Conservation (phyloP, 2,329 filamentous ascomycete genomes). For the Microdochium bolleyi region DNA sequence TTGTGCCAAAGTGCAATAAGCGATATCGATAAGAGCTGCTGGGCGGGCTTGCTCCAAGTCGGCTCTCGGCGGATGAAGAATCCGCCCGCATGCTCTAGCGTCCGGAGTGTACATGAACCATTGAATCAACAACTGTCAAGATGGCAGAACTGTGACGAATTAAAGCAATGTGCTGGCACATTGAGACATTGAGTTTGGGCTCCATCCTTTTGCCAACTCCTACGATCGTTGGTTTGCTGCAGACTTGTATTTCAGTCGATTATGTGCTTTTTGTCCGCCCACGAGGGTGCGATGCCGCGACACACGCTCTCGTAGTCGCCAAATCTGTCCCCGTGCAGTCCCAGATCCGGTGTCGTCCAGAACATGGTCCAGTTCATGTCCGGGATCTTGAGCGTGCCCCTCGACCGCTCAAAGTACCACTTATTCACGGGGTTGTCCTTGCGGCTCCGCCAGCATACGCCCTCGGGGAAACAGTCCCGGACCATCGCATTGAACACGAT, state of each 20-base stretch:
- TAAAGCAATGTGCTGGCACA: not conserved
- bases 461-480: slow-evolving; percentile 74
- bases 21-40: not conserved
- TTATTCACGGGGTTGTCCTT: slow-evolving; percentile 95
- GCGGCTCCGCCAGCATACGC: slow-evolving; percentile 87
- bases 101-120: too few species aligned
- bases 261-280: slow-evolving; percentile 51
- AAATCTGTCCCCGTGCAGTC: slow-evolving; percentile 46
- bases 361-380: slow-evolving; percentile 97
- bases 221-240: too few species aligned
- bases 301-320: slow-evolving; percentile 71
- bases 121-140: too few species aligned
- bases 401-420: slow-evolving; percentile 94
- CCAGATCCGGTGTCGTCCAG: slow-evolving; percentile 73
- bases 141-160: too few species aligned
- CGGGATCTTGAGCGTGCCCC: slow-evolving; percentile 73
- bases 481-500: slow-evolving; percentile 97
- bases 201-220: not conserved
- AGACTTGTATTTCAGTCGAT: slow-evolving; percentile 38
- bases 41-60: not conserved
- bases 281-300: slow-evolving; percentile 53
- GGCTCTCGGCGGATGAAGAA: not conserved
- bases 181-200: not conserved
- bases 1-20: not conserved
- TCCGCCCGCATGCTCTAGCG: too few species aligned